Percentiles rank a stretch among this genome's conserved stretches.
These are phyloP conservation scores for Conringia planisiliqua DNA, from an alignment of 345 rosid genomes.

Conservation along the genomic window DNA sequence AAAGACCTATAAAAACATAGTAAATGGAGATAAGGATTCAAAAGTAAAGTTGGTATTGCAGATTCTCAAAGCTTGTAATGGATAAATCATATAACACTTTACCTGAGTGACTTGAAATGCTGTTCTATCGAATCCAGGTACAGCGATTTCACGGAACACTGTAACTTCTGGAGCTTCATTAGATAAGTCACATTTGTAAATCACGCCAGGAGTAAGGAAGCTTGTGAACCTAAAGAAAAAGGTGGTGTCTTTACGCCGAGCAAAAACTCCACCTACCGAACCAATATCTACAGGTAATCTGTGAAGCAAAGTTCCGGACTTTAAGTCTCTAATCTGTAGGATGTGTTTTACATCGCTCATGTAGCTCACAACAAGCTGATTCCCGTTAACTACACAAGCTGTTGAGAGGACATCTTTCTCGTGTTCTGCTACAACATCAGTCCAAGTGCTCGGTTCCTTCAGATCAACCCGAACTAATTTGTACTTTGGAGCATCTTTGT, in stretches of 20 bases:
- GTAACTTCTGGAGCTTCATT: constrained; percentile 53
- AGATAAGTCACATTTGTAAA: constrained; percentile 68
- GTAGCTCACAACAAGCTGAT: constrained; percentile 73
- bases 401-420: constrained; percentile 81
- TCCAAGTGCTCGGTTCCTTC: constrained; percentile 70
- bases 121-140: constrained; percentile 73
- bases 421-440: constrained; percentile 64
- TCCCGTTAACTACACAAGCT: constrained; percentile 59
- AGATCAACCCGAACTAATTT: constrained; percentile 79
- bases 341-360: constrained; percentile 82
- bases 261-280: constrained; percentile 56
- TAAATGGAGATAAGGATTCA: neutral
- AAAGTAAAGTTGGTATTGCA: neutral
- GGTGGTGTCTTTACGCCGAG: constrained; percentile 53
- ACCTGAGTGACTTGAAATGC: constrained; percentile 83
- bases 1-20: constrained; percentile 52
- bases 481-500: constrained; percentile 80
- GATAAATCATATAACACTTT: constrained; percentile 9
- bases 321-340: constrained; percentile 75
- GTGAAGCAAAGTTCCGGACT: constrained; percentile 70
- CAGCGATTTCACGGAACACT: constrained; percentile 68
- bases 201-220: constrained; percentile 84
- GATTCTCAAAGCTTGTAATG: neutral
- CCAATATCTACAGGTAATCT: constrained; percentile 82
- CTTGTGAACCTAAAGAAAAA: constrained; percentile 71